Evolutionary conservation across 768 basidiomycete species (phyloP), one percentile per base, ranked within the genome.

Genomic region (Tricholoma sp.): DNA sequence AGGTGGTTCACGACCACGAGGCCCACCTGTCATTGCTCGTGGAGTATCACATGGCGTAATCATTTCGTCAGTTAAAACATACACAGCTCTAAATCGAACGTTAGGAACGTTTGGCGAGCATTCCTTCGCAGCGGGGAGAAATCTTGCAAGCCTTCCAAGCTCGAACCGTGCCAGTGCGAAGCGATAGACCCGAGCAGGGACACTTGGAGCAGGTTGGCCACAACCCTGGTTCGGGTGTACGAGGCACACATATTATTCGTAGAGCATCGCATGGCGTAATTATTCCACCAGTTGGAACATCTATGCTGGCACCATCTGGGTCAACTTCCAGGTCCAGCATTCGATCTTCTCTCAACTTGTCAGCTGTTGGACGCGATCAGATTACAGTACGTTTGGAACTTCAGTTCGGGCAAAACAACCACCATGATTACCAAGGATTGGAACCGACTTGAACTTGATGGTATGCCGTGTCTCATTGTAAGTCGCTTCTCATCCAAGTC

Each of bases 381-480:
- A 39, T 27, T 55, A 34, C 29, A 29, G 55, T 18, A 60, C 37
- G 39, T 61, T 11, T 56, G 59, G 34, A 60, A 56, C 24, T 61
- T 57, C 6, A 61, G 64, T 35, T 57, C 59, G 6, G 67, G 64
- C 5, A 64, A 65, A 54, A 58, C 63, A 9, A 65, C 57, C 21
- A 65, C 53, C 4, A 66, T 62, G 22, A 61, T 50, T 22, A 63
- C 61, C 16, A 57, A 56, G 16, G 59, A 63, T 53, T 65, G 65
- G 16, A 61, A 53, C 51, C 45, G 46, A 55, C n/a, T 60, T 53
- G 10, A n/a, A n/a, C n/a, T 54, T 52, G 8, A 35, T 51, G 4
- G 34, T 35, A 12, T n/a, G n/a, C n/a, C n/a, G n/a, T n/a, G n/a
- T n/a, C 12, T 12, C 4, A 9, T 35, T 35, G 4, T 35, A 11